Evolutionary conservation across 768 basidiomycete genomes (phyloP).

Genomic region (Lactifluus pinguis): DNA sequence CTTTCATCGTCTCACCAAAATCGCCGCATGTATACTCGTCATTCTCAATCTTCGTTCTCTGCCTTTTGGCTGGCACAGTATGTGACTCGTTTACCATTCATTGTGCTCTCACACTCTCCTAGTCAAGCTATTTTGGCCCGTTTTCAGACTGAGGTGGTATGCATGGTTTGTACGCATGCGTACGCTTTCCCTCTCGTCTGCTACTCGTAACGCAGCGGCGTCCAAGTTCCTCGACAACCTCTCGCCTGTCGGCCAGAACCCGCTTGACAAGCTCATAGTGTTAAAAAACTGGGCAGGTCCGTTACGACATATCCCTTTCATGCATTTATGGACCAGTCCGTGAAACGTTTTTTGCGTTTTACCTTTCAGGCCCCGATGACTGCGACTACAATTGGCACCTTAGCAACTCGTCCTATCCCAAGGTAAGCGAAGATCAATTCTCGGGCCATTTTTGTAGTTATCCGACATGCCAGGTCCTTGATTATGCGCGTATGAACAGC

Average conservation of each 20-base stretch:
- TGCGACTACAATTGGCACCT: conserved; percentile 67
- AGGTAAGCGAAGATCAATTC: conserved; percentile 32
- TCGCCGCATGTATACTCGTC: background rate
- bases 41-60: conserved; percentile 2
- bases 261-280: conserved; percentile 19
- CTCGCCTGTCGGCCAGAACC: conserved; percentile 20
- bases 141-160: background rate
- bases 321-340: no score
- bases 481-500: conserved; percentile 35
- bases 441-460: background rate
- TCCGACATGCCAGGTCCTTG: conserved; percentile 23
- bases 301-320: background rate
- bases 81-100: background rate
- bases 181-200: conserved; percentile 2
- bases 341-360: background rate
- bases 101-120: background rate
- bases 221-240: conserved; percentile 10
- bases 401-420: conserved; percentile 76
- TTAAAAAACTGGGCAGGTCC: conserved; percentile 19
- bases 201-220: background rate
- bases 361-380: conserved; percentile 51
- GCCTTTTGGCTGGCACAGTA: conserved; percentile 19
- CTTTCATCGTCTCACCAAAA: conserved; percentile 5
- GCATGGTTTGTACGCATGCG: conserved; percentile 1
- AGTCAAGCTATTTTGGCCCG: conserved; percentile 14